Evolutionary conservation across 306 rosid species (phyloP), one percentile per base, ranked within the genome.

Genomic region (Casuarina equisetifolia): DNA sequence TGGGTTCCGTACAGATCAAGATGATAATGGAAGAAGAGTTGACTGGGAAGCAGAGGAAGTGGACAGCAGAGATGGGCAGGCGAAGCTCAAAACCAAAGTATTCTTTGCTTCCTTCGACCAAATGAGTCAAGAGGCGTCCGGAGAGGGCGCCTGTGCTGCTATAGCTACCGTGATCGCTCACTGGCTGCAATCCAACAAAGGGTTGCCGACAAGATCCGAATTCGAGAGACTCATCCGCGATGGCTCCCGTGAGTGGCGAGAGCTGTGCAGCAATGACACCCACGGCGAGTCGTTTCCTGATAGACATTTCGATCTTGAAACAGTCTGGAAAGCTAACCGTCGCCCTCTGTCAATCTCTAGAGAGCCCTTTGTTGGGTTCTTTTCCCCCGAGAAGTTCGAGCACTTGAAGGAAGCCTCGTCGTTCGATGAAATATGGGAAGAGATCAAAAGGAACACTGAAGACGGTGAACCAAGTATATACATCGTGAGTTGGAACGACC

Each of bases 401-500:
- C 70, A 84, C 84, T 88, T 94, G 84, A 83, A 88, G 68, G 93
- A 86, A 74, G 90, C 87, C 8, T 90, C 89, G 96, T 88, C 97
- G 0, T 88, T 92, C 59, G 93, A 90, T 39, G 84, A 85, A 48
- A 90, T 90, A 32, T 94, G 97, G 97, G 76, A 79, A 3, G 86
- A 84, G 86, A 83, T 92, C 61, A 70, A 73, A 8, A 79, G 51
- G 6, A 59, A 76, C 6, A 69, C 68, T 10, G 76, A 25, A 77
- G 78, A 46, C 44, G 53, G 8, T 5, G 66, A 84, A 25, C 76
- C 89, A 2, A 84, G 79, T 25, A 73, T 94, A 76, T 94, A 89
- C 89, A 90, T 94, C 40, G 93, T 92, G 59, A 88, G 96, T 79
- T 94, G 96, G 98, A 92, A 94, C 4, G 97, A 92, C 78, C 97